These are phyloP conservation scores for Symbiodinium natans DNA, from an alignment of 73 alveolate genomes.

Conservation along the genomic window DNA sequence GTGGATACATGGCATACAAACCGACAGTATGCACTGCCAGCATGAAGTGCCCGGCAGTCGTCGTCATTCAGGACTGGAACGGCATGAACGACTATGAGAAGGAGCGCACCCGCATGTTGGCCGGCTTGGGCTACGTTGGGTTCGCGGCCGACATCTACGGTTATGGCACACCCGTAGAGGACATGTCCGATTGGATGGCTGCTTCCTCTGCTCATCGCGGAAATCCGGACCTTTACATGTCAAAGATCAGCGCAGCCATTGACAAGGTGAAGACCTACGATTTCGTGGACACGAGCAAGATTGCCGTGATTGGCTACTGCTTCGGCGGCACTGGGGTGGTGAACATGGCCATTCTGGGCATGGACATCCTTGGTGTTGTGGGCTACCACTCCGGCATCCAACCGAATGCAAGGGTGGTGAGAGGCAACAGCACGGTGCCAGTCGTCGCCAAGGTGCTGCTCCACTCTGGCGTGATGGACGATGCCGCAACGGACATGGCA, in stretches of 20 bases:
- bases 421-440: background rate
- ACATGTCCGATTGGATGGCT: conserved; percentile 42
- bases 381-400: conserved; percentile 60
- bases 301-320: conserved; percentile 69
- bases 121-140: conserved; percentile 61
- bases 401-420: background rate
- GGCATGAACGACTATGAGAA: conserved; percentile 36
- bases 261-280: conserved; percentile 27
- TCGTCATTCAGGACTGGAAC: conserved; percentile 33
- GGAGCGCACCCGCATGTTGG: conserved; percentile 83
- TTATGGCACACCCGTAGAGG: conserved; percentile 23
- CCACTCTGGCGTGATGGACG: conserved; percentile 61
- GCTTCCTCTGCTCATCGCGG: conserved; percentile 47
- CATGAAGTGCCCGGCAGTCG: conserved; percentile 30
- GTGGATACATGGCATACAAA: background rate
- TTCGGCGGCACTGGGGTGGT: conserved; percentile 71
- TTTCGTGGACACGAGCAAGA: conserved; percentile 51
- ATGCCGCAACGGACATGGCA: conserved; percentile 38
- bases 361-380: conserved; percentile 41
- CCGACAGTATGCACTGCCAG: background rate
- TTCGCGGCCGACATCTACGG: conserved; percentile 77
- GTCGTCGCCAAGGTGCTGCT: conserved; percentile 45
- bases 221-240: conserved; percentile 48
- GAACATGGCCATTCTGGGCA: conserved; percentile 75
- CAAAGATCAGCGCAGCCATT: conserved; percentile 49